Percentiles rank a stretch among this genome's conserved stretches.
Evolutionary conservation across 106 monocot genomes (phyloP).

Genomic region (Dendrobium officinale): DNA sequence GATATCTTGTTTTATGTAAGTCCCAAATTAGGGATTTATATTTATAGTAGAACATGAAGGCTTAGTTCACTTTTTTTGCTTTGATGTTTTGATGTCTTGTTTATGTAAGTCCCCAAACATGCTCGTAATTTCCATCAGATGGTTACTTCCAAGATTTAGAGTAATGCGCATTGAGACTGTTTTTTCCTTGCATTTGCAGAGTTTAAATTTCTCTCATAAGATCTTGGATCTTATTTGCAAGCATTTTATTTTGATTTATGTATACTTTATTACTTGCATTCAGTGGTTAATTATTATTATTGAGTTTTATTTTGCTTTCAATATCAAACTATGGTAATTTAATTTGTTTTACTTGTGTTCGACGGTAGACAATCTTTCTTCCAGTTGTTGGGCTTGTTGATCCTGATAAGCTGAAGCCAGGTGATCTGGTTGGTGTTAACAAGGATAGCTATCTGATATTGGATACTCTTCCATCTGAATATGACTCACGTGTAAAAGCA

Average conservation of each 20-base stretch:
- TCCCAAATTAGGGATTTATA: neutral
- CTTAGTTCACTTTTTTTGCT: neutral
- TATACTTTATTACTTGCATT: neutral
- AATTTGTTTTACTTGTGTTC: neutral
- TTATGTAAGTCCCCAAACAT: neutral
- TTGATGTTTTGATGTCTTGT: neutral
- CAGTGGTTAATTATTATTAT: neutral
- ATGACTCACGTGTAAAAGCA: constrained; percentile 90
- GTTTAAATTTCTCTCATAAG: neutral
- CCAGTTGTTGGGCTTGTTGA: constrained; percentile 95
- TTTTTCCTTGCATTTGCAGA: too few species aligned
- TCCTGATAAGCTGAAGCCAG: constrained; percentile 85
- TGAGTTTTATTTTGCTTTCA: neutral
- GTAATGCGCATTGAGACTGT: neutral
- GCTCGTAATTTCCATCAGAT: neutral
- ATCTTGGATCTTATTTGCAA: neutral
- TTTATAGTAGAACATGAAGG: neutral
- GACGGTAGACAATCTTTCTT: constrained; percentile 77
- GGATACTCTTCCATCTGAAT: constrained; percentile 94
- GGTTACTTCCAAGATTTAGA: neutral
- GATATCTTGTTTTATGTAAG: neutral
- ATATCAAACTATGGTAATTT: neutral
- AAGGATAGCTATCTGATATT: constrained; percentile 90
- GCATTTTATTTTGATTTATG: neutral
- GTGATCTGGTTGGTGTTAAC: constrained; percentile 92